Evolutionary conservation across 805 yeast genomes (phyloP).

Genomic region (Zygotorulaspora sp.): DNA sequence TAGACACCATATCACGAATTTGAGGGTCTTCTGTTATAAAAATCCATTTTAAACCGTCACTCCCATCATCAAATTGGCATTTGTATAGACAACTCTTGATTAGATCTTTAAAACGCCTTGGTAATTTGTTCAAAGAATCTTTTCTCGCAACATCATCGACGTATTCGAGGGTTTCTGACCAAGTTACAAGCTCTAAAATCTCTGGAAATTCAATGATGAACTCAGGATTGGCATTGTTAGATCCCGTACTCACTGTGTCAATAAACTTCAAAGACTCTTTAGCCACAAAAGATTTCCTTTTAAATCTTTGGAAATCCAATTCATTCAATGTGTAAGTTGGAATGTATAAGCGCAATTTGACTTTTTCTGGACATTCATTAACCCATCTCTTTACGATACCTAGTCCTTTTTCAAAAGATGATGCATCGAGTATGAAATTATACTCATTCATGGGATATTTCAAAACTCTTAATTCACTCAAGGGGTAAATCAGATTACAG

Average conservation of each 20-base stretch:
- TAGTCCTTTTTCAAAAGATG: slow-evolving; percentile 63
- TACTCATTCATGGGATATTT: slow-evolving; percentile 16
- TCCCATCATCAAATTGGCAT: slow-evolving; percentile 40
- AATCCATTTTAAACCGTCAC: slow-evolving; percentile 45
- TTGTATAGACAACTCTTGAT: slow-evolving; percentile 57
- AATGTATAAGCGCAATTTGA: slow-evolving; percentile 46
- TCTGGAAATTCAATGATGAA: slow-evolving; percentile 48
- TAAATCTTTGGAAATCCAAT: slow-evolving; percentile 52
- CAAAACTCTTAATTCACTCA: no score
- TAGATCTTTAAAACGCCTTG: slow-evolving; percentile 49
- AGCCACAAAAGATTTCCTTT: slow-evolving; percentile 58
- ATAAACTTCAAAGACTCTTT: slow-evolving; percentile 60
- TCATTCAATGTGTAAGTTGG: slow-evolving; percentile 50
- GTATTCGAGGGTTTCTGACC: slow-evolving; percentile 23
- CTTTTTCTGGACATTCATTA: slow-evolving; percentile 26
- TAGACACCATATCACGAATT: slow-evolving; percentile 53
- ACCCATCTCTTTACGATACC: slow-evolving; percentile 66
- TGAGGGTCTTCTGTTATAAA: slow-evolving; percentile 57
- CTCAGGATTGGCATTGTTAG: slow-evolving; percentile 18
- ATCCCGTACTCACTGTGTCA: slow-evolving; percentile 38
- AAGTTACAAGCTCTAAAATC: slow-evolving; percentile 24
- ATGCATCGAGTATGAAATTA: slow-evolving; percentile 57
- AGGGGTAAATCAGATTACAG: no score
- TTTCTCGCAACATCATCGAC: slow-evolving; percentile 8
- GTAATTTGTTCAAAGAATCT: slow-evolving; percentile 36